Conservation (phyloP, 305 asterid species). For the Fraxinus sp. region DNA sequence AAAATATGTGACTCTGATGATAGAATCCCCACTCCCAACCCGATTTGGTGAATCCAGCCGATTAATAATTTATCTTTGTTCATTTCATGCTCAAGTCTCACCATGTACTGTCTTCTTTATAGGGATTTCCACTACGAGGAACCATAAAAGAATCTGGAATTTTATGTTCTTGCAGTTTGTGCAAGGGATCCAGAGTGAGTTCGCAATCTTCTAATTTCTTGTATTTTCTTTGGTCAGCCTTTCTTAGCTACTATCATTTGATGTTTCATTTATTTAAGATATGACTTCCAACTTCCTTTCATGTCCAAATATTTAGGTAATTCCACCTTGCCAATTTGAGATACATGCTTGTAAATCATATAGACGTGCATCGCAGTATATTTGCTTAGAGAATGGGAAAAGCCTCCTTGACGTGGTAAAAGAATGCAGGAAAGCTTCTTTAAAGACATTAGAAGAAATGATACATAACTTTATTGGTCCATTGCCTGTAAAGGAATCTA, state of each 20-base stretch:
- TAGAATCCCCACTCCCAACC: background rate
- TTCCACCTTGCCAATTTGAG: constrained; percentile 93
- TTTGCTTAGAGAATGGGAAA: constrained; percentile 92
- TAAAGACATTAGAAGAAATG: constrained; percentile 70
- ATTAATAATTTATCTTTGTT: background rate
- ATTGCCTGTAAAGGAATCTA: constrained; percentile 66
- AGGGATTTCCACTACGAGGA: constrained; percentile 93
- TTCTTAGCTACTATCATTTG: background rate
- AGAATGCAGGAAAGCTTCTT: constrained; percentile 76
- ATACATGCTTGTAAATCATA: constrained; percentile 90
- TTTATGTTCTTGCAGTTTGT: constrained; percentile 77
- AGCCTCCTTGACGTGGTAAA: constrained; percentile 92
- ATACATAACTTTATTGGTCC: constrained; percentile 79
- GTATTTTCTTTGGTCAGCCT: constrained; percentile 13
- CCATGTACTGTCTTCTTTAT: constrained; percentile 24
- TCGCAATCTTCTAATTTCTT: constrained; percentile 12
- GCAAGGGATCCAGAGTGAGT: constrained; percentile 78
- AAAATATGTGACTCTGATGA: background rate
- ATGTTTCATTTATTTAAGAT: constrained; percentile 6
- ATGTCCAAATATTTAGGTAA: constrained; percentile 47
- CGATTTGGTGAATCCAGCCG: background rate
- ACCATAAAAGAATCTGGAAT: constrained; percentile 83
- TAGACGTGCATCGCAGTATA: constrained; percentile 92
- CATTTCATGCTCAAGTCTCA: constrained; percentile 7
- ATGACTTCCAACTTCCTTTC: constrained; percentile 8